These are phyloP conservation scores for Fusarium sp. DNA, from an alignment of 2,329 filamentous ascomycete species.

Conservation along the genomic window DNA sequence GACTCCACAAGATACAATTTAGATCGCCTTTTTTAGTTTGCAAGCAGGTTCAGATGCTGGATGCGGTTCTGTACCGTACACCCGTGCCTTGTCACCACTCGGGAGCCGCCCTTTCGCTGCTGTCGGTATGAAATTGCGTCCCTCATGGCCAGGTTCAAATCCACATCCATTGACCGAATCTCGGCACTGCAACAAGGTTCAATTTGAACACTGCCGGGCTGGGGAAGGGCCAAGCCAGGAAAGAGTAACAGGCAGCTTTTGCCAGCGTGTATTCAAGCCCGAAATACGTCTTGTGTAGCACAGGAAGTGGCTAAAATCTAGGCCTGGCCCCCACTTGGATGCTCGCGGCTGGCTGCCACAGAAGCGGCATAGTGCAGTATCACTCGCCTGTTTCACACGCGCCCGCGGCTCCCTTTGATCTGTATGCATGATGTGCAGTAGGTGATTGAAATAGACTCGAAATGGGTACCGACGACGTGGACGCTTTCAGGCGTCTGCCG, in stretches of 20 bases:
- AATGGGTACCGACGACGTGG: constrained; percentile 47
- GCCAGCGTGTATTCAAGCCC: constrained; percentile 30
- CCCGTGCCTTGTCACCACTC: constrained; percentile 17
- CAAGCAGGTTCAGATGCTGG: constrained; percentile 30
- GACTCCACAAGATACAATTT: constrained; percentile 46
- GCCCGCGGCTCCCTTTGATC: constrained; percentile 38
- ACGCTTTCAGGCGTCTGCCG: constrained; percentile 41
- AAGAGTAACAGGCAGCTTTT: constrained; percentile 15
- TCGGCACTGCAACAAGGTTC: constrained; percentile 35
- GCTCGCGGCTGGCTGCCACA: constrained; percentile 37
- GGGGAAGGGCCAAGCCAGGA: constrained; percentile 20
- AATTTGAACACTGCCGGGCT: constrained; percentile 31
- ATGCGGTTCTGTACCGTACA: constrained; percentile 13
- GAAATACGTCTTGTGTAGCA: constrained; percentile 21
- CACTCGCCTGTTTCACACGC: constrained; percentile 37
- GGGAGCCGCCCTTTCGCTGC: constrained; percentile 30
- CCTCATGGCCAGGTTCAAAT: constrained; percentile 1
- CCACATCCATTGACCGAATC: constrained; percentile 21
- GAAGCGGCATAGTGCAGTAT: constrained; percentile 40
- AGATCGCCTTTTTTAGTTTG: constrained; percentile 33
- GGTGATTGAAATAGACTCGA: constrained; percentile 42
- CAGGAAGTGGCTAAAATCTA: constrained; percentile 35
- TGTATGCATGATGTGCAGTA: constrained; percentile 50
- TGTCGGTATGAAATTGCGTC: constrained; percentile 5
- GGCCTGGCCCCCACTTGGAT: constrained; percentile 26